Evolutionary conservation across 2,329 filamentous ascomycete species (phyloP).

Genomic region (Penicillium digitatum): DNA sequence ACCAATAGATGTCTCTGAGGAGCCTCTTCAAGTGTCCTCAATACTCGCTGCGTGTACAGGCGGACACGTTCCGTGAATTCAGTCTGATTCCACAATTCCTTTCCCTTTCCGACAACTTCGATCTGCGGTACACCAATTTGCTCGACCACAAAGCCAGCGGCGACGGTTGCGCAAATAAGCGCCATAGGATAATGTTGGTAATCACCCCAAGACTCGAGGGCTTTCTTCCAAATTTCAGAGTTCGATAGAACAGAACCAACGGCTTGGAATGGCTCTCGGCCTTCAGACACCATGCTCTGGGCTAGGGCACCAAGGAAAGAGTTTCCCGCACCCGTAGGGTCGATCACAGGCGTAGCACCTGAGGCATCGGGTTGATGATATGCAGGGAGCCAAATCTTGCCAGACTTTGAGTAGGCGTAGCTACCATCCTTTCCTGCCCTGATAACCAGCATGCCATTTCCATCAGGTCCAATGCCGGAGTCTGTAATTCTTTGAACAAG

Average conservation of each 20-base stretch:
- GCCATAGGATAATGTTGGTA: constrained; percentile 56
- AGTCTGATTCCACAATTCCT: constrained; percentile 45
- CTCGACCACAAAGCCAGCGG: constrained; percentile 90
- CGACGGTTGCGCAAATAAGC: constrained; percentile 71
- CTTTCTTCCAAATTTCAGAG: constrained; percentile 53
- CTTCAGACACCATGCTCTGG: constrained; percentile 51
- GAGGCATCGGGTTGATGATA: constrained; percentile 54
- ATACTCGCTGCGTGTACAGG: constrained; percentile 44
- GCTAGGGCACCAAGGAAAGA: constrained; percentile 68
- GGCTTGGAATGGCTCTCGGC: constrained; percentile 28
- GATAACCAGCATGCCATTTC: constrained; percentile 44
- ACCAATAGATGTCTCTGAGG: constrained; percentile 36
- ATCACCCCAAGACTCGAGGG: constrained; percentile 47
- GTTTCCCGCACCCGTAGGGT: constrained; percentile 93
- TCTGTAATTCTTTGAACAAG: constrained; percentile 37
- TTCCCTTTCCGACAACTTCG: constrained; percentile 28
- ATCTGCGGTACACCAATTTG: constrained; percentile 74
- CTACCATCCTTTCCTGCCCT: constrained; percentile 61
- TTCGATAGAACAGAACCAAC: constrained; percentile 39
- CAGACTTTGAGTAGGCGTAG: constrained; percentile 45
- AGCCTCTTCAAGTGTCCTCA: constrained; percentile 39
- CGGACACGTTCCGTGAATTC: constrained; percentile 44
- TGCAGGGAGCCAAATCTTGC: constrained; percentile 68
- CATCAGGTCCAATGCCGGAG: constrained; percentile 36
- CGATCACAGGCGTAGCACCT: constrained; percentile 57